phyloP scores from a whole-genome alignment of 2,329 filamentous ascomycete genomes.

The Fusarium duplospermum region DNA sequence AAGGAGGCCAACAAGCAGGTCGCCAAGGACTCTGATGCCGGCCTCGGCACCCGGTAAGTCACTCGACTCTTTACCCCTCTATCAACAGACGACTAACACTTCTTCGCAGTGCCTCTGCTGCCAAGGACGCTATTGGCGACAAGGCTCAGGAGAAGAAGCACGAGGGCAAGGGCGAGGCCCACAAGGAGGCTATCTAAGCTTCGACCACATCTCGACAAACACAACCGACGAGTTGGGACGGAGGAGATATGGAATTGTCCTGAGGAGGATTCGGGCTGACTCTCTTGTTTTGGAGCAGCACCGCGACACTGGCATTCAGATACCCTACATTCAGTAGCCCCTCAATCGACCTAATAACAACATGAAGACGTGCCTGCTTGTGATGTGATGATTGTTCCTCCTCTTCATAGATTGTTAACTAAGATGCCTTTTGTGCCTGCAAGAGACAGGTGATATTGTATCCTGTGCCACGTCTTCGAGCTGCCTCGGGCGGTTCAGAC shows the following conservation, averaged over 20 bases:
- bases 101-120: constrained; percentile 56
- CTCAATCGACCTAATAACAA: constrained; percentile 31
- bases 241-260: not conserved
- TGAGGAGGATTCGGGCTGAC: constrained; percentile 14
- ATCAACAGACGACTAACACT: not conserved
- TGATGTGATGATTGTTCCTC: not conserved
- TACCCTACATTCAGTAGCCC: constrained; percentile 40
- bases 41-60: constrained; percentile 64
- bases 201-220: not conserved
- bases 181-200: constrained; percentile 56
- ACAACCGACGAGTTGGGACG: constrained; percentile 2
- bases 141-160: constrained; percentile 58
- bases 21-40: constrained; percentile 70
- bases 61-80: not conserved
- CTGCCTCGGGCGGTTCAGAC: not conserved
- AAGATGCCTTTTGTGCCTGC: not conserved
- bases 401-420: not conserved
- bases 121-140: constrained; percentile 61
- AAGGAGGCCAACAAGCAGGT: constrained; percentile 79
- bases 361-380: not conserved
- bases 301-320: constrained; percentile 29
- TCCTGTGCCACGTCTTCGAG: not conserved
- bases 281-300: not conserved
- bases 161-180: constrained; percentile 53
- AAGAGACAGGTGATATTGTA: not conserved